Conservation (phyloP, 371 early-diverging fungal species). For the Nosema muscidifuracis region DNA sequence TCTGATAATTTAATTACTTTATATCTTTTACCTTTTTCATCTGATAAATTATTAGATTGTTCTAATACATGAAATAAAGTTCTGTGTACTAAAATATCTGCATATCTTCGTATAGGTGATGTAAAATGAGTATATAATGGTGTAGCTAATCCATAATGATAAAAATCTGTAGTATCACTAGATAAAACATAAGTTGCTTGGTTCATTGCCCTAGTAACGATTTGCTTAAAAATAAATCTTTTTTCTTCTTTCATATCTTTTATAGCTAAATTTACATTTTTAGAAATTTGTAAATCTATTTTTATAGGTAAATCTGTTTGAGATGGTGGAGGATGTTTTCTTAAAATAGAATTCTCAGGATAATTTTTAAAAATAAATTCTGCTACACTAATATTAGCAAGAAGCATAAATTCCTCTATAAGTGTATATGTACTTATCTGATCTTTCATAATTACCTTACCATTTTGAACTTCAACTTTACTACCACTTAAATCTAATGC, state of each 20-base stretch:
- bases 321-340: constrained; percentile 73
- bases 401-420: constrained; percentile 97
- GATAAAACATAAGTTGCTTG: constrained; percentile 63
- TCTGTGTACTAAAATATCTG: constrained; percentile 88
- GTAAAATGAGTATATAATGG: constrained; percentile 65
- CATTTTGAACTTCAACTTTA: constrained; percentile 36
- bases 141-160: constrained; percentile 64
- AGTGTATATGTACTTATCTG: constrained; percentile 75
- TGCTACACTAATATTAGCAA: constrained; percentile 93
- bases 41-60: neutral
- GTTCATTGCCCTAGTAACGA: constrained; percentile 81
- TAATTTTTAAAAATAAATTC: constrained; percentile 72
- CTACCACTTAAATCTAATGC: constrained; percentile 55
- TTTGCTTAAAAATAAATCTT: constrained; percentile 65
- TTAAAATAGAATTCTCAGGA: constrained; percentile 80
- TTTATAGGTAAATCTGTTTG: constrained; percentile 59
- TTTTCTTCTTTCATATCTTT: constrained; percentile 61
- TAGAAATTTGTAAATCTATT: constrained; percentile 4
- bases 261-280: constrained; percentile 16
- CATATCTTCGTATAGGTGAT: constrained; percentile 94
- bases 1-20: neutral
- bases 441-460: constrained; percentile 24
- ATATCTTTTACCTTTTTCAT: neutral
- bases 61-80: constrained; percentile 61
- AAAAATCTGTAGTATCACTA: constrained; percentile 43